Evolutionary conservation across 805 yeast genomes (phyloP), one percentile per base, ranked within the genome.

Genomic region (Cephaloascus albidus): DNA sequence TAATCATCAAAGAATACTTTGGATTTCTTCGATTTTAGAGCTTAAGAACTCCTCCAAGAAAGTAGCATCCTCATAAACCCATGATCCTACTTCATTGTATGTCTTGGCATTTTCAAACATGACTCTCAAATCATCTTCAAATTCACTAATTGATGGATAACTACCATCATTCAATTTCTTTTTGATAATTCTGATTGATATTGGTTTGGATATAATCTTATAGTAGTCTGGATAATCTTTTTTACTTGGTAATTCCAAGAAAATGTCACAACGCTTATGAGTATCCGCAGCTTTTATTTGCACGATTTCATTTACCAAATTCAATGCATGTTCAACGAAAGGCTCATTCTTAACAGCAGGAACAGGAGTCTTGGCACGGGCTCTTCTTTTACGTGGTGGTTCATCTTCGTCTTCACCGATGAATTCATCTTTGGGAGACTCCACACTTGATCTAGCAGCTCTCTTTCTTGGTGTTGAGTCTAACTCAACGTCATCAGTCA

Each of bases 221-320:
- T 82, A 90, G 56, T 90, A 90, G 58, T 90, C 97, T 0, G 97
- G 94, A 56, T 87, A 90, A 39, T 77, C 54, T 54, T 74, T 74
- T 45, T 74, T 72, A 0, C 89, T 72, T 3, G 97, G 97, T 38
- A 84, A 64, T 36, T 70, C 74, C 50, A 77, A 54, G 61, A 89
- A 89, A 14, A 63, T 52, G 23, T 63, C 70, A 4, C 55, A 44
- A 2, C 57, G 46, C 36, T 47, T 48, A 41, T 63, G 71, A 12
- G 63, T 68, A 43, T 63, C 68, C 10, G 8, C 36, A 18, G n/a
- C 17, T 12, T n/a, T n/a, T 18, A 34, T 5, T 34, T 34, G 6
- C 8, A n/a, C 19, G 6, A 20, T 6, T 6, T 18, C 36, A 32
- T 17, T 15, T 10, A 15, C 6, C 12, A 32, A 32, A 10, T 32